Evolutionary conservation across 768 basidiomycete genomes (phyloP), one percentile per base, ranked within the genome.

Genomic region (Kwoniella europaea): DNA sequence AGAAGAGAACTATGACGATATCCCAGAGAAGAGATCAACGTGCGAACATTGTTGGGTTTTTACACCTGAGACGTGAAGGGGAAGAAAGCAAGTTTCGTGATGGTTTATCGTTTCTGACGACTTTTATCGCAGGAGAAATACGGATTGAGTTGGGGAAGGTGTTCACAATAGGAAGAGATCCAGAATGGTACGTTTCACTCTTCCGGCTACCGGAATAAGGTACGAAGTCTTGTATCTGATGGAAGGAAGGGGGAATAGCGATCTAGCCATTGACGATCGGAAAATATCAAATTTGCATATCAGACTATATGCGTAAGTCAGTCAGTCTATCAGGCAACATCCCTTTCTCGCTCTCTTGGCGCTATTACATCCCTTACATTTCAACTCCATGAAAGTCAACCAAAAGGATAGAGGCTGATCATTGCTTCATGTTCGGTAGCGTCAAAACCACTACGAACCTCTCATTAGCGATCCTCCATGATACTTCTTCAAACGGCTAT

Each of bases 401-500:
- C 1, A 35, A 35, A 35, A 35, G 35, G 35, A 35, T 35, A 35
- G 35, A 35, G 35, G 35, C 46, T 56, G 15, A 60, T 42, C 46
- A 10, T 3, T 16, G 7, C 22, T 42, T 18, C 24, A 54, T 5
- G 29, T 16, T 16, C 41, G 35, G 24, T 9, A 10, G 16, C 35
- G 20, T 78, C 20, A 42, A 67, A 24, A 78, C 77, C 6, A 66
- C 60, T 24, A 61, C 71, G 9, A 10, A 22, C 1, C 62, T 71
- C 4, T 62, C 71, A 10, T 13, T 78, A 5, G 71, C 69, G 4
- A 56, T 71, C 20, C 24, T 78, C 15, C 73, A 76, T 42, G 77
- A 78, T 58, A 52, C 68, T 7, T 78, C 75, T 0, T 54, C 63
- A 9, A 76, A 76, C 22, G 77, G 77, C 10, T 74, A 68, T 52